Evolutionary conservation across 148 eudicot species (phyloP), one percentile per base, ranked within the genome.

Genomic region (Dysphania ambrosioides): DNA sequence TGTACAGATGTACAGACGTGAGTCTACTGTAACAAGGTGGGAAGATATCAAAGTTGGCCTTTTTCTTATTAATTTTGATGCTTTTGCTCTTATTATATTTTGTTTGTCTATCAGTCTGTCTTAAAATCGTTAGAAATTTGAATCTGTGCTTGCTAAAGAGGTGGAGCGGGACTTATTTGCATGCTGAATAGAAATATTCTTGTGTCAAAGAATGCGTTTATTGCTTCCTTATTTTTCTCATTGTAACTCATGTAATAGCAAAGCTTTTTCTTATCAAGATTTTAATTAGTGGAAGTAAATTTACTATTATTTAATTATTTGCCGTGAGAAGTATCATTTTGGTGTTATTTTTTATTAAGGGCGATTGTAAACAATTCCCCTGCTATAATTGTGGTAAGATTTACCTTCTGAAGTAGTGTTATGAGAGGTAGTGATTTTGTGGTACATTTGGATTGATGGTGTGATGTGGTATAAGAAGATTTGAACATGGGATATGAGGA

Each of bases 1-100:
- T 82, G 79, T 81, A 80, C 93, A 88, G 61, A 90, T 95, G 96
- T 92, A 86, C 77, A 83, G 81, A 71, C 87, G 84, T 60, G 97
- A 95, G 82, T 85, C 88, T 15, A 55, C 72, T 64, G 71, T 86
- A 69, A 81, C 96, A 75, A 92, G 97, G 98, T 95, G 31, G 73
- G 90, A 71, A 63, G 8, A 42, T 72, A 15, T 49, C 32, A 63
- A 34, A 40, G 44, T 15, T 23, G 19, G 29, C n/a, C n/a, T 16
- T 27, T 74, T 32, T 9, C 26, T 32, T 47, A 19, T 60, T 55
- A n/a, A 55, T 24, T 71, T 19, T 74, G 36, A 70, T 31, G 12
- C n/a, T 36, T 67, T 64, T 18, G 27, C 51, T 18, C 69, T 9
- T 42, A 57, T 41, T n/a, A n/a, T n/a, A 35, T 2, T 49, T 12